Base-by-base conservation (phyloP, 1,284 basidiomycete species). In the Ceratobasidium sp. region DNA sequence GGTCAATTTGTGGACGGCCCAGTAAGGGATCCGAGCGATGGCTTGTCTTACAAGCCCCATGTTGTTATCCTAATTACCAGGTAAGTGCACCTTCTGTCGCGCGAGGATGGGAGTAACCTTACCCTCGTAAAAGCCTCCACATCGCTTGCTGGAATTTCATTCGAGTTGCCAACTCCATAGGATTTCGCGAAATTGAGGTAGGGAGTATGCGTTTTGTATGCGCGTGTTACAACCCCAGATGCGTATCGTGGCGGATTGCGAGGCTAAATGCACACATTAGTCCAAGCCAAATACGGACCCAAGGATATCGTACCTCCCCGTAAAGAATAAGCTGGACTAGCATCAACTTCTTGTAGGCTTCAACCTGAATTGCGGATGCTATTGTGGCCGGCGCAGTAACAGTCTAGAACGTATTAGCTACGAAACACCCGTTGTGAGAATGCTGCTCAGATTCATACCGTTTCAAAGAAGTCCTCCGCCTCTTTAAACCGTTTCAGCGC, bases 261-360 rank as follows among this genome's bases (percentile, higher is more conserved):
- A 54, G 42, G 27, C 64, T 67, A 29, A 20, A 29, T 55, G 22
- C 15, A 32, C 20, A 29, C 22, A 6, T 25, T 15, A n/a, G 47
- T 38, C 5, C 34, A 27, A 2, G 1, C 13, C 25, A 7, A 15
- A 13, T 22, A n/a, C 17, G 20, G 22, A 10, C 20, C 17, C n/a
- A 10, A 32, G 42, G 50, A 64, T 0, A 2, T 69, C 80, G 34
- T 34, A 89, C 88, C 80, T 87, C 86, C 40, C 92, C 93, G 70
- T 86, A 82, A 15, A 84, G 79, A 57, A 94, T 88, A 29, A 94
- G 78, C 74, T 93, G 91, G 6, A 92, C 83, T 4, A 94, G 80
- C 7, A 85, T 78, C 43, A 92, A 79, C 78, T 94, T 93, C 82
- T 95, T 95, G 75, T 90, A 81, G 0, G 93, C 93, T 74, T 94